Conservation (phyloP, 805 yeast genomes). For the Saturnispora sanitii region DNA sequence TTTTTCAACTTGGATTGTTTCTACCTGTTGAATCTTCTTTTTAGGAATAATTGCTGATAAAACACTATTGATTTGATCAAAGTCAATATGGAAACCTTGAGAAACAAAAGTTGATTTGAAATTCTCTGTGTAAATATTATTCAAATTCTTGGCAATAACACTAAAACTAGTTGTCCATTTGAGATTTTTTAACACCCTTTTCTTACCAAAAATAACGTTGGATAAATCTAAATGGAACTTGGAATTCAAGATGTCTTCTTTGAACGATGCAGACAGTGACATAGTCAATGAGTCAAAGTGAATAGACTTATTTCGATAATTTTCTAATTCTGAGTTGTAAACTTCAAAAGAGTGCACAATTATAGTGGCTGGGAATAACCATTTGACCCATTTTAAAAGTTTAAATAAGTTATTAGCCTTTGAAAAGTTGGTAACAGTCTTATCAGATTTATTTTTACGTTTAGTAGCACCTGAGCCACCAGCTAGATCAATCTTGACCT, state of each 20-base stretch:
- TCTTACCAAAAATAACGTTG: conserved; percentile 2
- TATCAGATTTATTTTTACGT: background rate
- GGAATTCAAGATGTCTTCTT: background rate
- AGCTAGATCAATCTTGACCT: conserved; percentile 3
- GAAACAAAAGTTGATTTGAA: conserved; percentile 7
- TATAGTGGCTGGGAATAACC: conserved; percentile 12
- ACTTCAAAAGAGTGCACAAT: conserved; percentile 10
- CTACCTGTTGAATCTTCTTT: background rate
- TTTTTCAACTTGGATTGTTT: background rate
- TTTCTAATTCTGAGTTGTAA: background rate
- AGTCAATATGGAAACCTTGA: conserved; percentile 7
- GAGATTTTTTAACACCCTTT: conserved; percentile 3
- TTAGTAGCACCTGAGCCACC: background rate
- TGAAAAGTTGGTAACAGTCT: background rate
- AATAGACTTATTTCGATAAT: conserved; percentile 1
- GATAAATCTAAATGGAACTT: conserved; percentile 10
- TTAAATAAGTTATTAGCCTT: conserved; percentile 1
- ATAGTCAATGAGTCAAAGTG: conserved; percentile 11
- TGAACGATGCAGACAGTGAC: conserved; percentile 7
- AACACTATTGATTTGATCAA: background rate
- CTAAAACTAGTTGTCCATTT: conserved; percentile 11
- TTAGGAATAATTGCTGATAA: background rate
- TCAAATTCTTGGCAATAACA: background rate
- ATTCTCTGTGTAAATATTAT: conserved; percentile 1
- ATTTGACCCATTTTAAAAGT: conserved; percentile 6